Base-by-base conservation (phyloP, 352 stramenopile genomes). In the Phytophthora fragariaefolia region DNA sequence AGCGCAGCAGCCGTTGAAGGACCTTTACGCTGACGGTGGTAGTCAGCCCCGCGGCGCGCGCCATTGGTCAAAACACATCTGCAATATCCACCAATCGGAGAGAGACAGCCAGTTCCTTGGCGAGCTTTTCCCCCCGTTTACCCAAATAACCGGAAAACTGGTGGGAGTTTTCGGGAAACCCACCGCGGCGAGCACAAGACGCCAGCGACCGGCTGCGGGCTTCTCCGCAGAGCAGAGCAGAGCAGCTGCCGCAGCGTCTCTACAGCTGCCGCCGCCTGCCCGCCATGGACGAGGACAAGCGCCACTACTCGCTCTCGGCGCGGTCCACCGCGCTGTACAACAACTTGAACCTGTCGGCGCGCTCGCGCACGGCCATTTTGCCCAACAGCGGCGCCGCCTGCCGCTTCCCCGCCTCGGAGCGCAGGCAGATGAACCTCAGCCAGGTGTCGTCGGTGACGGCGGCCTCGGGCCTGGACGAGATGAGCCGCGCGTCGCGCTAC, bases 401-500 rank as follows among this genome's bases (percentile, higher is more conserved):
- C 43, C 71, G 71, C 32, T 75, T 78, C 38, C 71, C 69, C 15
- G 38, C 53, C 47, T 69, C 58, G 15, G 72, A 79, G 50, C 79
- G 77, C 12, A 69, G 79, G 45, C 77, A 88, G 43, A 68, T 80
- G 51, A 82, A 83, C 34, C 55, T 87, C 32, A 88, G 79, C 63
- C 66, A 79, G 47, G 63, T 79, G 4, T 79, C 71, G 23, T 71
- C 63, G 7, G 20, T 69, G 26, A 76, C 62, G 48, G 57, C 58
- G n/a, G n/a, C 55, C 1, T 66, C 58, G 6, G 68, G 62, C 57
- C 83, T 76, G 51, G 82, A 92, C 43, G 80, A 80, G 48, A 66
- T 75, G 59, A 80, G 72, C 46, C 84, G 83, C 59, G 63, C 57
- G 8, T 90, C 82, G 42, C 84, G 84, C 36, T 93, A 81, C 69